A percentile compares a stretch with the other conserved stretches of the same genome.
These are phyloP conservation scores for Nidula niveotomentosa DNA, from an alignment of 1,284 basidiomycete species.

Conservation along the genomic window DNA sequence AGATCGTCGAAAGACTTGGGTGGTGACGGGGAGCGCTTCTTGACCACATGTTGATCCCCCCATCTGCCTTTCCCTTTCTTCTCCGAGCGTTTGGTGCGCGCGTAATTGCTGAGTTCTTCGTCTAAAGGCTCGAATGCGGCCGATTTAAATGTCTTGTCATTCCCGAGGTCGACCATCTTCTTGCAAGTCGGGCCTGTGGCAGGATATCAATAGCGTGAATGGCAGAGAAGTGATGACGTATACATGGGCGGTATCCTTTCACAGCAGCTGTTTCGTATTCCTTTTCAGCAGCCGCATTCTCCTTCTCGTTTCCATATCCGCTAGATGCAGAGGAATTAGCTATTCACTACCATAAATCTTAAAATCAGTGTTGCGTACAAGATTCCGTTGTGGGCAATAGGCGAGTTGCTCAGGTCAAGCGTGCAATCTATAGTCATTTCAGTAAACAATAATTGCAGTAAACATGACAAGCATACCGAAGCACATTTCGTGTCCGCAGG, in stretches of 20 bases:
- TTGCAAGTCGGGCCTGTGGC: slow-evolving; percentile 54
- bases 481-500: slow-evolving; percentile 64
- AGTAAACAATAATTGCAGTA: neutral
- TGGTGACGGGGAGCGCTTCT: slow-evolving; percentile 18
- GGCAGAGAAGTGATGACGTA: slow-evolving; percentile 12
- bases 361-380: slow-evolving; percentile 40
- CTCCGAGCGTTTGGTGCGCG: slow-evolving; percentile 21
- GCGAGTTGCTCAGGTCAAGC: slow-evolving; percentile 45
- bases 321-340: slow-evolving; percentile 25
- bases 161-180: slow-evolving; percentile 52
- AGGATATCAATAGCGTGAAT: neutral
- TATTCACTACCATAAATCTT: neutral
- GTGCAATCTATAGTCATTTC: slow-evolving; percentile 42
- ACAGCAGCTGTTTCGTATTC: slow-evolving; percentile 53
- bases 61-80: slow-evolving; percentile 6
- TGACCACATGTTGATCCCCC: slow-evolving; percentile 4
- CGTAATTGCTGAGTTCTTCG: slow-evolving; percentile 34
- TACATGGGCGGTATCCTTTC: slow-evolving; percentile 60
- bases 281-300: slow-evolving; percentile 53
- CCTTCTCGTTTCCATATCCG: slow-evolving; percentile 51
- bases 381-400: slow-evolving; percentile 52
- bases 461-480: slow-evolving; percentile 36
- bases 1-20: slow-evolving; percentile 22
- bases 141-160: slow-evolving; percentile 48
- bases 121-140: slow-evolving; percentile 56